Conservation (phyloP, 352 stramenopile species). For the Phytophthora niederhauseri region DNA sequence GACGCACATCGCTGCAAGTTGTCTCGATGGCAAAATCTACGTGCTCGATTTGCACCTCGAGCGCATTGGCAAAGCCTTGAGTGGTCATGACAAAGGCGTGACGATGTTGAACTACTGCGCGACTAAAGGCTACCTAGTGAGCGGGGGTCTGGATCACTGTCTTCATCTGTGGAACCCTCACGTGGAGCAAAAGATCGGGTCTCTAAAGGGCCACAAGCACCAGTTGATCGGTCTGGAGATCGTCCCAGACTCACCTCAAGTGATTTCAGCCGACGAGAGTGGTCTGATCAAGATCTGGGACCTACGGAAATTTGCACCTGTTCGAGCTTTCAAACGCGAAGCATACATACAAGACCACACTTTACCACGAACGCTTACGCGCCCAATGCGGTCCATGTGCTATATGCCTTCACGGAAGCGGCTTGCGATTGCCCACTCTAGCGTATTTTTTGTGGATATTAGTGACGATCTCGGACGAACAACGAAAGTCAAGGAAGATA, state of each 20-base stretch:
- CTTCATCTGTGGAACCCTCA: slow-evolving; percentile 71
- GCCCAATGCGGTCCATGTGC: slow-evolving; percentile 48
- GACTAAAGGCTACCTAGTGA: slow-evolving; percentile 61
- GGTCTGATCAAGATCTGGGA: slow-evolving; percentile 58
- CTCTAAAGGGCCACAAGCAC: slow-evolving; percentile 44
- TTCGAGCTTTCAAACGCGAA: slow-evolving; percentile 40
- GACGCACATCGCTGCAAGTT: slow-evolving; percentile 41
- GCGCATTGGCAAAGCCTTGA: slow-evolving; percentile 38
- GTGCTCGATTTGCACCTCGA: slow-evolving; percentile 50
- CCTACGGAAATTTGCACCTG: slow-evolving; percentile 46
- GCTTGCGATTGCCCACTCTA: slow-evolving; percentile 55
- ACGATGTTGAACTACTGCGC: slow-evolving; percentile 51
- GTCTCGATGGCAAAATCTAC: slow-evolving; percentile 63
- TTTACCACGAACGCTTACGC: slow-evolving; percentile 16
- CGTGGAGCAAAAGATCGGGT: slow-evolving; percentile 60
- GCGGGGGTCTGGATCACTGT: slow-evolving; percentile 55
- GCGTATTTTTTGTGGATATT: slow-evolving; percentile 60
- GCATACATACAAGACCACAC: slow-evolving; percentile 36
- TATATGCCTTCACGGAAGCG: slow-evolving; percentile 48
- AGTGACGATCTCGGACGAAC: neutral
- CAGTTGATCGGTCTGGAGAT: slow-evolving; percentile 64
- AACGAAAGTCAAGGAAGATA: neutral
- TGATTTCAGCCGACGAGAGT: slow-evolving; percentile 60
- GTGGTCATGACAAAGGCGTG: slow-evolving; percentile 49
- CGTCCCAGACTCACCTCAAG: slow-evolving; percentile 44